Evolutionary conservation across 2,329 filamentous ascomycete genomes (phyloP).

Genomic region (Amesomyces nigricolor): DNA sequence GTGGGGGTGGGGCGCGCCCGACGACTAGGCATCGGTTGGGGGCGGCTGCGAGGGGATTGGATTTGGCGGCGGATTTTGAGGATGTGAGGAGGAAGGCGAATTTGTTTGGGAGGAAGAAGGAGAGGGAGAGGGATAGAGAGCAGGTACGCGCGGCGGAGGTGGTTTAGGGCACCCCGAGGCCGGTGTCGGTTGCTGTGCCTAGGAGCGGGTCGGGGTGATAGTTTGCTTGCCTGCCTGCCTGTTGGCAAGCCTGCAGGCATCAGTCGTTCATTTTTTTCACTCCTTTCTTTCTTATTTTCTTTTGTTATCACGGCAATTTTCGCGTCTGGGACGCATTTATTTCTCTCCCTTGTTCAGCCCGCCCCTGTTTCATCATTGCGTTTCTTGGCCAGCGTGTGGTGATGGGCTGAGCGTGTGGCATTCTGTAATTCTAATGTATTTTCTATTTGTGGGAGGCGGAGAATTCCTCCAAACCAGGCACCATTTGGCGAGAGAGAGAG

Average conservation of each 20-base stretch:
- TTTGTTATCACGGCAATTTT: background rate
- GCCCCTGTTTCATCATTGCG: background rate
- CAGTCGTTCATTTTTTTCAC: background rate
- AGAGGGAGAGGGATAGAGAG: slow-evolving; percentile 32
- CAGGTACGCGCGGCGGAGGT: slow-evolving; percentile 29
- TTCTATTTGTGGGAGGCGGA: background rate
- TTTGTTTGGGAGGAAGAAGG: slow-evolving; percentile 41
- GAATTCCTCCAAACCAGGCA: background rate
- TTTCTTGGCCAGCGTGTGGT: background rate
- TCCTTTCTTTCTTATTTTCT: background rate
- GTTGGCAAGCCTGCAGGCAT: background rate
- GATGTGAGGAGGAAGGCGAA: slow-evolving; percentile 39
- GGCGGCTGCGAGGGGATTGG: slow-evolving; percentile 21
- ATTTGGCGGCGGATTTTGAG: slow-evolving; percentile 29
- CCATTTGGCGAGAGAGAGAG: background rate
- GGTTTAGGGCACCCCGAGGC: slow-evolving; percentile 28
- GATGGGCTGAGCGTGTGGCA: background rate
- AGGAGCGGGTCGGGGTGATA: too few relatives aligned
- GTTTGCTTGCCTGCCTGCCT: too few relatives aligned
- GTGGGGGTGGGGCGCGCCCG: background rate
- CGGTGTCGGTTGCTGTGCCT: slow-evolving; percentile 16
- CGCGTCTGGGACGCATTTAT: slow-evolving; percentile 13
- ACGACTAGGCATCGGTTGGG: slow-evolving; percentile 23
- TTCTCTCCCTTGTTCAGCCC: background rate
- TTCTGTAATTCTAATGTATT: slow-evolving; percentile 12